Conservation (phyloP, 345 rosid species). For the Lagerstroemia speciosa region DNA sequence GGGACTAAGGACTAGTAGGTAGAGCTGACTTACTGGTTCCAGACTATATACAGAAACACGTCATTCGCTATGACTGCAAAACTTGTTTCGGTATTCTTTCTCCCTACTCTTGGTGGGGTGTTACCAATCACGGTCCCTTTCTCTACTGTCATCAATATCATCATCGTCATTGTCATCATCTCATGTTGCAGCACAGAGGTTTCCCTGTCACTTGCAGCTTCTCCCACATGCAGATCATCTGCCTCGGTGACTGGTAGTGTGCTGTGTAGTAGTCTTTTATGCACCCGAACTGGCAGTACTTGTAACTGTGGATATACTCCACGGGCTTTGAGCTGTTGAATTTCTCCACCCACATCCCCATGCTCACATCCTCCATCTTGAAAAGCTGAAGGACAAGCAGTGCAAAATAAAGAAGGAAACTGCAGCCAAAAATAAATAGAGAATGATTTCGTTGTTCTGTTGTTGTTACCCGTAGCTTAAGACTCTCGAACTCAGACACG, state of each 20-base stretch:
- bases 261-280: constrained; percentile 76
- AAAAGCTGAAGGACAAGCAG: constrained; percentile 46
- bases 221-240: constrained; percentile 90
- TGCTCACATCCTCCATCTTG: constrained; percentile 98
- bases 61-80: constrained; percentile 21
- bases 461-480: constrained; percentile 54
- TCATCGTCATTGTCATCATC: constrained; percentile 40
- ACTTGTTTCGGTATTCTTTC: not conserved
- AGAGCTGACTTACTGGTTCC: not conserved
- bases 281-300: constrained; percentile 90
- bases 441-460: not conserved
- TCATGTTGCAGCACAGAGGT: constrained; percentile 80
- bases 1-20: constrained; percentile 1
- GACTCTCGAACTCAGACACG: constrained; percentile 67
- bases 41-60: constrained; percentile 5
- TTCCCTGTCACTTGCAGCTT: constrained; percentile 41
- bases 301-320: constrained; percentile 69
- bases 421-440: not conserved
- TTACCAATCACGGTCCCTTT: not conserved
- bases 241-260: constrained; percentile 93
- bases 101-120: not conserved
- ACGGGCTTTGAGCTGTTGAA: constrained; percentile 73
- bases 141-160: not conserved
- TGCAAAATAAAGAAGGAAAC: not conserved
- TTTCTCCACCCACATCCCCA: constrained; percentile 99